Evolutionary conservation across 2,329 filamentous ascomycete species (phyloP), one percentile per base, ranked within the genome.

Genomic region (Calonectria fujianensis): DNA sequence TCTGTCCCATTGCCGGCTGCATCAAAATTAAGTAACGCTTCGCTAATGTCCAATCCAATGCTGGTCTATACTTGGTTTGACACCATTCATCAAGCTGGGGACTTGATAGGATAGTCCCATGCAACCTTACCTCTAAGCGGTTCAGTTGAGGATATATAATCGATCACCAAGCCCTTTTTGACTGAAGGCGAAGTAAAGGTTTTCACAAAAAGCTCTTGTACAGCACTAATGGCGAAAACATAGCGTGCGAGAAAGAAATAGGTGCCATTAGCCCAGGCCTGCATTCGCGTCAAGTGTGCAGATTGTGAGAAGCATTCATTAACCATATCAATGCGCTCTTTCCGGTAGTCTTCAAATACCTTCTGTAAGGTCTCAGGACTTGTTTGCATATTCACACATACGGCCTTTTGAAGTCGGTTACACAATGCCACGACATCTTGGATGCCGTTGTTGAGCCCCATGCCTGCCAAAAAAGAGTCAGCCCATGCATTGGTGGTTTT

Each of bases 361-460:
- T 24, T 29, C 14, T 61, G 52, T 11, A 66, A 39, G 1, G 31
- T 7, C 8, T 24, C 14, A 1, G 41, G 20, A 8, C n/a, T 48
- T 10, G 71, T 35, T 14, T 63, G 32, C 4, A n/a, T 29, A 13
- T 27, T 35, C 13, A 57, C 57, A 16, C n/a, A 27, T 32, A 70
- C 24, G 1, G 68, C 51, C 16, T 68, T 37, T 8, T 45, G 67
- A 31, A 74, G 24, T 7, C 39, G 24, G 27, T 74, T 74, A 32
- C 61, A 70, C 2, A 74, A 31, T 16, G 29, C 39, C 27, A 74
- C 68, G 2, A 74, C 61, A 37, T 74, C 72, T 31, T 64, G 68
- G 11, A 74, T 31, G 9, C 72, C 68, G 29, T 70, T 74, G 72
- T 85, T 84, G 41, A 81, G 78, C 1, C 84, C 84, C 10, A 81